A percentile compares a stretch with the other conserved stretches of the same genome.
Conservation (phyloP, 1,284 basidiomycete species). For the Mixia osmundae region DNA sequence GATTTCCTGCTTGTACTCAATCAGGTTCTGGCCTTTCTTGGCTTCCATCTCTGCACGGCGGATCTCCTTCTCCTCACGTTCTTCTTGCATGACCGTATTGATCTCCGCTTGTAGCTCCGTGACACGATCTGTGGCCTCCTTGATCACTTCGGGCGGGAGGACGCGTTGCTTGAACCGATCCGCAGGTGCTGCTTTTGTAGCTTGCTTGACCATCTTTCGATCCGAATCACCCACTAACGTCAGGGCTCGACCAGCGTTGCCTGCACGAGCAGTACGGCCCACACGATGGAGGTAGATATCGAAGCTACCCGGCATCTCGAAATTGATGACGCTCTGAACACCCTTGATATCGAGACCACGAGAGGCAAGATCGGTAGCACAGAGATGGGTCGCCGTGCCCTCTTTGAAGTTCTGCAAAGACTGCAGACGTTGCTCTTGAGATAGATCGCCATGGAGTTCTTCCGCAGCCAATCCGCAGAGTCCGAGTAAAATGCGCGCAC, state of each 20-base stretch:
- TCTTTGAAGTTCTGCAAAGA: constrained; percentile 71
- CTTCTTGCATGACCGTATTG: constrained; percentile 59
- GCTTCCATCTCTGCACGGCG: constrained; percentile 88
- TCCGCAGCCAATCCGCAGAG: constrained; percentile 66
- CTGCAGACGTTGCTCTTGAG: constrained; percentile 76
- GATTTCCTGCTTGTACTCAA: constrained; percentile 86
- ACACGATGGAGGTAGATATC: constrained; percentile 91
- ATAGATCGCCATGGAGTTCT: constrained; percentile 82
- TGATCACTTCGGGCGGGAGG: constrained; percentile 52
- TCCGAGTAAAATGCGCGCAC: constrained; percentile 80
- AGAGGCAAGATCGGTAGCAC: constrained; percentile 26
- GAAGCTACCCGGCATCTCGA: constrained; percentile 85
- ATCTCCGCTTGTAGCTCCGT: constrained; percentile 56
- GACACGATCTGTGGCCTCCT: constrained; percentile 45
- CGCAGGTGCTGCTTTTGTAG: constrained; percentile 65
- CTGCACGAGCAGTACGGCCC: constrained; percentile 85
- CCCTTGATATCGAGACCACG: constrained; percentile 20
- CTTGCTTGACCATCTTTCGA: constrained; percentile 85
- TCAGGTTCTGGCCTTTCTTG: constrained; percentile 83
- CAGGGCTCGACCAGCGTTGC: constrained; percentile 72
- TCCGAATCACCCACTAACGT: constrained; percentile 91
- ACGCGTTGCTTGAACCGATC: constrained; percentile 77
- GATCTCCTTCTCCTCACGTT: constrained; percentile 90
- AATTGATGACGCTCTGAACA: constrained; percentile 34
- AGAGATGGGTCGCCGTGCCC: constrained; percentile 59